phyloP scores from a whole-genome alignment of 2,329 filamentous ascomycete genomes.

The Lasiodiplodia hormozganensis region DNA sequence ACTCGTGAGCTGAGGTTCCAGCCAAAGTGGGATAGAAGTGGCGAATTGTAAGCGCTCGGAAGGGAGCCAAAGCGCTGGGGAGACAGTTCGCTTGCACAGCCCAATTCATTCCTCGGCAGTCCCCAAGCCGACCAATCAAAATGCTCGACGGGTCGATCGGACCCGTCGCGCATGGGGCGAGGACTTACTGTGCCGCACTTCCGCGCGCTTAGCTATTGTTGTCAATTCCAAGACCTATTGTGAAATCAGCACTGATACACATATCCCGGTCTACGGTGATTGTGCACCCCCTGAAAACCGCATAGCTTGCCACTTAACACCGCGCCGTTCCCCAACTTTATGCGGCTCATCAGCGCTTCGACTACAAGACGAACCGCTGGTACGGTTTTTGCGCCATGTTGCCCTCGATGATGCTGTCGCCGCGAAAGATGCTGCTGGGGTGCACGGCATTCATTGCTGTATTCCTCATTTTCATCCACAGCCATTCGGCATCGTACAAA shows the following conservation, averaged over 20 bases:
- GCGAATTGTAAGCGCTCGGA: background rate
- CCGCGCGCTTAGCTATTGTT: background rate
- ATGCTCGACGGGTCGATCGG: background rate
- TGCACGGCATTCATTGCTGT: conserved; percentile 36
- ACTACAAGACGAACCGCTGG: background rate
- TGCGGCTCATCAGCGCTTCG: background rate
- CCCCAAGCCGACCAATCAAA: background rate
- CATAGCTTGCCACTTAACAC: background rate
- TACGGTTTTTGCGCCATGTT: background rate
- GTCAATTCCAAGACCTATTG: background rate
- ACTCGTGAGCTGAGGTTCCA: too few relatives aligned
- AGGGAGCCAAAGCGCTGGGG: background rate
- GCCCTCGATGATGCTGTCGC: background rate
- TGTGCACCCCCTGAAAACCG: background rate
- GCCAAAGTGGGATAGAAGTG: background rate
- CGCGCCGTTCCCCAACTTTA: background rate
- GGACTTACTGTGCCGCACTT: conserved; percentile 3
- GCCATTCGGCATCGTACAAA: conserved; percentile 36
- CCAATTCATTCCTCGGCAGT: background rate
- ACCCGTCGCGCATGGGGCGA: background rate
- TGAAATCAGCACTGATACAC: background rate
- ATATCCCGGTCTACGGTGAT: background rate
- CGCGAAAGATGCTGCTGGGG: background rate
- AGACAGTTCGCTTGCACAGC: background rate
- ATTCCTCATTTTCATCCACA: conserved; percentile 40